phyloP scores from a whole-genome alignment of 169 alveolate species.

The Plasmodium adleri region DNA sequence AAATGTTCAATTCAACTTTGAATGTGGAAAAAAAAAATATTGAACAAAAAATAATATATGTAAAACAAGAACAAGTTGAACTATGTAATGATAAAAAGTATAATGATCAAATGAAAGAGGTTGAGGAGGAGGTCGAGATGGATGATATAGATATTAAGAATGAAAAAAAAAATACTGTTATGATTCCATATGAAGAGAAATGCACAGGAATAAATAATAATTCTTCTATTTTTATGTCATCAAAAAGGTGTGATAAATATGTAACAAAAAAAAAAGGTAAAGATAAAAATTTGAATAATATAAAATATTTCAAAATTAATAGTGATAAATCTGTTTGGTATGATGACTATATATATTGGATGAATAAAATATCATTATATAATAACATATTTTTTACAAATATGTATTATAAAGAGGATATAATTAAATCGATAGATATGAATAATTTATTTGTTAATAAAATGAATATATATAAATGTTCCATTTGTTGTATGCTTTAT shows the following conservation, averaged over 20 bases:
- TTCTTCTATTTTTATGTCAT: no score
- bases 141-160: no score
- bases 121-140: no score
- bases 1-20: neutral
- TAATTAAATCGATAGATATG: neutral
- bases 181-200: no score
- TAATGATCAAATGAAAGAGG: no score
- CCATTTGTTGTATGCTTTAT: slow-evolving; percentile 59
- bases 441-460: slow-evolving; percentile 7
- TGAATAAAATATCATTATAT: slow-evolving; percentile 34
- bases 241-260: neutral
- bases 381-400: slow-evolving; percentile 27
- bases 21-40: no score
- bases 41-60: no score
- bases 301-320: slow-evolving; percentile 15
- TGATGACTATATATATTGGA: slow-evolving; percentile 27
- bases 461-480: slow-evolving; percentile 29
- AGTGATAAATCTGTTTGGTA: neutral
- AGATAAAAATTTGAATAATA: neutral
- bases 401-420: slow-evolving; percentile 32
- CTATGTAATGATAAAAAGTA: no score
- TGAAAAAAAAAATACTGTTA: no score
- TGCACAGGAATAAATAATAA: no score
- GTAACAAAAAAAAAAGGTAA: neutral
- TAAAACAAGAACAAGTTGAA: no score